Conservation (phyloP, 202 grass and related monocot genomes). For the Eragrostis tef region DNA sequence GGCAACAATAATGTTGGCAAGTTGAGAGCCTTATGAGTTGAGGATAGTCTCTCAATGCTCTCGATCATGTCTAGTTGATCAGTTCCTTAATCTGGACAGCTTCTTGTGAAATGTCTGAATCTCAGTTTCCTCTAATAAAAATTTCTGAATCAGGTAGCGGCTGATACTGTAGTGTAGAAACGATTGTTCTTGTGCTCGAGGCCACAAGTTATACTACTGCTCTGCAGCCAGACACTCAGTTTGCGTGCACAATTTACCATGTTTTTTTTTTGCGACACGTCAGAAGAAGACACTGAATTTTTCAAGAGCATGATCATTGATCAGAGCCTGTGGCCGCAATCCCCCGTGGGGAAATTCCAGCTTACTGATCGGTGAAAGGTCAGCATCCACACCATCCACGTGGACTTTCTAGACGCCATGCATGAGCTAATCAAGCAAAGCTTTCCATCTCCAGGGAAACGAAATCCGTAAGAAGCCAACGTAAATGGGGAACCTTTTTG, state of each 20-base stretch:
- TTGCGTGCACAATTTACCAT: neutral
- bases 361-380: too few species aligned
- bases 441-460: too few species aligned
- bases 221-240: too few species aligned
- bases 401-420: neutral
- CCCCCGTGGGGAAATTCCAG: neutral
- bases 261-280: neutral
- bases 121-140: too few species aligned
- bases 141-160: too few species aligned
- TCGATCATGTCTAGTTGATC: neutral
- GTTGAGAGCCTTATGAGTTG: conserved; percentile 11
- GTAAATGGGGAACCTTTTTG: too few species aligned
- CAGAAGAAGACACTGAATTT: too few species aligned
- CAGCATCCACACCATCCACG: neutral
- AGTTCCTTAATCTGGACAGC: neutral
- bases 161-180: too few species aligned
- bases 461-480: too few species aligned
- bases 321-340: neutral
- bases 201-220: too few species aligned
- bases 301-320: neutral
- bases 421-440: neutral
- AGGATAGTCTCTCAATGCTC: neutral
- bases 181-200: too few species aligned
- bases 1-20: conserved; percentile 23
- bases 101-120: neutral